phyloP scores from a whole-genome alignment of 2,329 filamentous ascomycete species.

The Botrytis medusae region DNA sequence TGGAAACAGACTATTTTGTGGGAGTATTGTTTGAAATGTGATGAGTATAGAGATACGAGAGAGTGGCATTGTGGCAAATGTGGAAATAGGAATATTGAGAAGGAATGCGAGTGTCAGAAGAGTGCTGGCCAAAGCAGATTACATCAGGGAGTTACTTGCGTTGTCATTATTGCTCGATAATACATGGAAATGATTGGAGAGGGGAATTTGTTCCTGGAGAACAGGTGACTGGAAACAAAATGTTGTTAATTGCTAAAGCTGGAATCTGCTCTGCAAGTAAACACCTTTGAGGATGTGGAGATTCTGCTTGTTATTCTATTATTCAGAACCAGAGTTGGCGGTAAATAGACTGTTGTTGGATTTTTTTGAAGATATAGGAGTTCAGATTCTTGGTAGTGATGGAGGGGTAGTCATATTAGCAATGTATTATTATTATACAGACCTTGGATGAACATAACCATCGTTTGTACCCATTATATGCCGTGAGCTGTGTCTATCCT shows the following conservation, averaged over 20 bases:
- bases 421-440: background rate
- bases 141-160: background rate
- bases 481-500: background rate
- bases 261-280: background rate
- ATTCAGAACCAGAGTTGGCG: background rate
- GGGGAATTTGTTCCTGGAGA: background rate
- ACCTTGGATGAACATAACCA: background rate
- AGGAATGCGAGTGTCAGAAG: background rate
- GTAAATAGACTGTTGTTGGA: background rate
- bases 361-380: background rate
- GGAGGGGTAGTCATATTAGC: background rate
- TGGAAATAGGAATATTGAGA: background rate
- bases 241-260: background rate
- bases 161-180: background rate
- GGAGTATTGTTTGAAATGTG: background rate
- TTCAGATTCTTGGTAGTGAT: background rate
- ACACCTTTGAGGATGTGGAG: background rate
- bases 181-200: background rate
- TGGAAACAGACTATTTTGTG: constrained; percentile 1
- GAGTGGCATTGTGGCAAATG: constrained; percentile 9
- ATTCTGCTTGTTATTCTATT: background rate
- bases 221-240: background rate
- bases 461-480: background rate
- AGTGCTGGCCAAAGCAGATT: too few relatives aligned
- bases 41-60: background rate